phyloP scores from a whole-genome alignment of 495 filamentous ascomycete species.

The Penicillium pancosmium region DNA sequence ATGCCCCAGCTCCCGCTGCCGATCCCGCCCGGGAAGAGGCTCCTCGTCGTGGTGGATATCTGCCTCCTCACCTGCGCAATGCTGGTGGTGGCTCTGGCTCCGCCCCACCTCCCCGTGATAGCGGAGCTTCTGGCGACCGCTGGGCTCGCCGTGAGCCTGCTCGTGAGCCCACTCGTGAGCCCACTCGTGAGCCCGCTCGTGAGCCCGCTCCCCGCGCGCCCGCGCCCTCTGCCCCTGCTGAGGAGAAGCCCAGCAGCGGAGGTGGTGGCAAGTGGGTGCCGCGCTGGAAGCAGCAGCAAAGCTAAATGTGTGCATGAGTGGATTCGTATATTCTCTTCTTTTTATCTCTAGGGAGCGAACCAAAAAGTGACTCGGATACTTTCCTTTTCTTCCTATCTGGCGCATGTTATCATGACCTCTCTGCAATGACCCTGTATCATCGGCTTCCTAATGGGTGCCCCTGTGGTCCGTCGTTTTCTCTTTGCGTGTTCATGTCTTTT shows the following conservation, averaged over 20 bases:
- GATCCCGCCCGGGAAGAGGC: slow-evolving; percentile 36
- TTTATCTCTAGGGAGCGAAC: slow-evolving; percentile 26
- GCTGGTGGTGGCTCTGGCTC: slow-evolving; percentile 33
- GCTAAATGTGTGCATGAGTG: slow-evolving; percentile 29
- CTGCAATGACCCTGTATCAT: slow-evolving; percentile 37
- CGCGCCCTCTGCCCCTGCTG: slow-evolving; percentile 23
- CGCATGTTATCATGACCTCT: slow-evolving; percentile 35
- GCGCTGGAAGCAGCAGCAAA: slow-evolving; percentile 47
- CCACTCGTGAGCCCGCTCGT: slow-evolving; percentile 22
- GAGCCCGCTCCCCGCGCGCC: slow-evolving; percentile 10
- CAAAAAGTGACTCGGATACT: slow-evolving; percentile 34
- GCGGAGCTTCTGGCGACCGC: slow-evolving; percentile 32
- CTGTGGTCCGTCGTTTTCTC: slow-evolving; percentile 18
- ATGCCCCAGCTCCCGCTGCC: slow-evolving; percentile 32
- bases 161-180: neutral
- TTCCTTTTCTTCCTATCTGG: slow-evolving; percentile 31
- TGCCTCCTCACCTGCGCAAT: slow-evolving; percentile 53
- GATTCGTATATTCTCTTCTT: slow-evolving; percentile 24
- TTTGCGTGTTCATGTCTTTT: slow-evolving; percentile 23
- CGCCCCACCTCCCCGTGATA: slow-evolving; percentile 33
- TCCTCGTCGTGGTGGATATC: slow-evolving; percentile 48
- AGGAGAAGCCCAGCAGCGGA: slow-evolving; percentile 34
- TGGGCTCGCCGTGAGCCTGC: slow-evolving; percentile 28
- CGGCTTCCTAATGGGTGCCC: slow-evolving; percentile 19
- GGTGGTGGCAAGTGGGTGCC: slow-evolving; percentile 46